Percentiles rank a stretch among this genome's conserved stretches.
Evolutionary conservation across 306 rosid genomes (phyloP).

Genomic region (Abrus precatorius): DNA sequence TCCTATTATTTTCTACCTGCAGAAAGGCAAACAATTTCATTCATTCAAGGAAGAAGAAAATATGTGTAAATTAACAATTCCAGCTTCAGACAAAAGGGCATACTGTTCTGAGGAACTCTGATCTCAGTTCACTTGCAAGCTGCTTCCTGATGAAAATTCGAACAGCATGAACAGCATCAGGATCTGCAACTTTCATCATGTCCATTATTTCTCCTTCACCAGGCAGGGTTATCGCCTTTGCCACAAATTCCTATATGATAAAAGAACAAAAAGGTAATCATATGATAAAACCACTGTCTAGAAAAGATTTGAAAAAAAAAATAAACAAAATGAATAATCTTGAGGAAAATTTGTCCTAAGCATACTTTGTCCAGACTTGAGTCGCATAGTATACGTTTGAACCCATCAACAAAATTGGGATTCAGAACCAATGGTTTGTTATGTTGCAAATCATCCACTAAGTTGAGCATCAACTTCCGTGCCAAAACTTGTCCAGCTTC

Average conservation of each 20-base stretch:
- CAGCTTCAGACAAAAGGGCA: slow-evolving; percentile 45
- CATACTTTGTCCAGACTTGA: slow-evolving; percentile 90
- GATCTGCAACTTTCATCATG: slow-evolving; percentile 97
- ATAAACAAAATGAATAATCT: slow-evolving; percentile 25
- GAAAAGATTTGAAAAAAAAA: neutral
- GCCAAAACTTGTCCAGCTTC: slow-evolving; percentile 97
- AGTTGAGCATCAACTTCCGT: slow-evolving; percentile 85
- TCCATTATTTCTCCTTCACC: slow-evolving; percentile 99
- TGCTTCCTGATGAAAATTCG: slow-evolving; percentile 88
- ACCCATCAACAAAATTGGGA: slow-evolving; percentile 78
- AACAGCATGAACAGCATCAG: slow-evolving; percentile 93
- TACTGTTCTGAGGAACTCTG: slow-evolving; percentile 78
- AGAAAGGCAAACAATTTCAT: slow-evolving; percentile 38
- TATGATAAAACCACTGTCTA: slow-evolving; percentile 9
- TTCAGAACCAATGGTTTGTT: slow-evolving; percentile 82
- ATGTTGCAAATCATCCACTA: slow-evolving; percentile 87
- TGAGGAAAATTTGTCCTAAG: neutral
- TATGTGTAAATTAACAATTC: slow-evolving; percentile 33
- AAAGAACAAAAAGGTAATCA: slow-evolving; percentile 38
- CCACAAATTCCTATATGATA: slow-evolving; percentile 81
- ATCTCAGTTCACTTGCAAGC: slow-evolving; percentile 82
- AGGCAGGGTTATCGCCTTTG: slow-evolving; percentile 95
- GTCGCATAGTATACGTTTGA: slow-evolving; percentile 72
- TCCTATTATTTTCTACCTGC: slow-evolving; percentile 81
- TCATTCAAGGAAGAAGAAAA: slow-evolving; percentile 24